Base-by-base conservation (phyloP, 2,329 filamentous ascomycete genomes). In the Xylariaceae sp. region DNA sequence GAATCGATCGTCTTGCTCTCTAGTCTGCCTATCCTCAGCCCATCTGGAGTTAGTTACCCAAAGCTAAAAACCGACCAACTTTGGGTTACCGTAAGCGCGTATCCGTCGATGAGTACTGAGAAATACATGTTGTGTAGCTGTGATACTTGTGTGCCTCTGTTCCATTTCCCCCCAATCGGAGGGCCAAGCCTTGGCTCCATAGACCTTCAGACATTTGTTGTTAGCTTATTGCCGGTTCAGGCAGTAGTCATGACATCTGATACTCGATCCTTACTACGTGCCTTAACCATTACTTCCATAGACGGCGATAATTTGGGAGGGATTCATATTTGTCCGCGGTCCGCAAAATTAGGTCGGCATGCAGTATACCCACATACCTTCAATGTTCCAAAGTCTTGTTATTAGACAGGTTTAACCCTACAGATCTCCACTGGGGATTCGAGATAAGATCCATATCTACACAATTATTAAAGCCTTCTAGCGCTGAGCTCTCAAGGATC, bases 41-140 rank as follows among this genome's bases (percentile, higher is more conserved):
- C 42, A 46, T 54, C 40, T 45, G 23, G 37, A 50, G 43, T 43
- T 48, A 50, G 43, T 43, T 48, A 56, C 48, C 56, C 56, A 57
- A 59, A 59, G 54, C 56, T 51, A 52, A 56, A 48, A 54, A 50
- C 51, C 41, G 54, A 48, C 53, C 54, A 57, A 59, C 55, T 50
- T 57, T 61, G 49, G 41, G 57, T 54, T 59, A 57, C 57, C 57
- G 23, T 56, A 60, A 52, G 59, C 61, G 52, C 50, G 56, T 45
- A 63, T 61, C 62, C 60, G 60, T 52, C 54, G 61, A 53, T 52
- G 54, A 64, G 54, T 47, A 58, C 43, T 20, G 45, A 50, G 48
- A 57, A 50, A 56, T 50, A 57, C 57, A 58, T 57, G 56, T 55
- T n/a, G 62, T 63, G 62, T 63, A 55, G 56, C 58, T 23, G 60